Evolutionary conservation across 2,329 filamentous ascomycete species (phyloP).

Genomic region (Macrophomina phaseolina): DNA sequence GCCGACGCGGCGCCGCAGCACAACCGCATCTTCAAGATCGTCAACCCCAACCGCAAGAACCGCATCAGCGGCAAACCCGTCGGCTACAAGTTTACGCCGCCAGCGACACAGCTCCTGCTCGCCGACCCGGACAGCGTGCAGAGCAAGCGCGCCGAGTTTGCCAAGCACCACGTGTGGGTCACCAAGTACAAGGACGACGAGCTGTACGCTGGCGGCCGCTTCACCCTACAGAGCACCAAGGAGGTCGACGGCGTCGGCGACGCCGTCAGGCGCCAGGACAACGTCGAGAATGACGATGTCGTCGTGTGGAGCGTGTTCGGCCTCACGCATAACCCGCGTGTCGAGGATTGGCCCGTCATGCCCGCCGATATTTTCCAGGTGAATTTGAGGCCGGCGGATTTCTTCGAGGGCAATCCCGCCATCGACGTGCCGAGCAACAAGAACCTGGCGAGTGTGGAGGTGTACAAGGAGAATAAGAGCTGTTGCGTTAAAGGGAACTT

Average conservation of each 20-base stretch:
- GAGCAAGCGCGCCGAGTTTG: constrained; percentile 54
- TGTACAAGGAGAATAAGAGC: constrained; percentile 19
- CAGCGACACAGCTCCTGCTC: constrained; percentile 57
- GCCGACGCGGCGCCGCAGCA: constrained; percentile 60
- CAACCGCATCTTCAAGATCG: constrained; percentile 62
- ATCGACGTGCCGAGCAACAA: constrained; percentile 56
- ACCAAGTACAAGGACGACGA: constrained; percentile 60
- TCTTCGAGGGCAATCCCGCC: constrained; percentile 60
- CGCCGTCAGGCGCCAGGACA: constrained; percentile 50
- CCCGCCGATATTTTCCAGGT: constrained; percentile 56
- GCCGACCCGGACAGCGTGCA: constrained; percentile 53
- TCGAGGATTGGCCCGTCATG: constrained; percentile 47
- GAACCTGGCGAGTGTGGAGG: constrained; percentile 24
- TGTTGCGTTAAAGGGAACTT: constrained; percentile 18
- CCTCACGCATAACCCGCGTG: constrained; percentile 58
- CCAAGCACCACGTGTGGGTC: constrained; percentile 60
- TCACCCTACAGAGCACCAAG: constrained; percentile 52
- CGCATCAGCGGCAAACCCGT: constrained; percentile 52
- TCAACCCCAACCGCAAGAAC: constrained; percentile 55
- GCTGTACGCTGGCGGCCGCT: constrained; percentile 56
- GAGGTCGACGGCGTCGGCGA: constrained; percentile 54
- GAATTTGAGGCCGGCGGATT: constrained; percentile 57
- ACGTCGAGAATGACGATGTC: constrained; percentile 52
- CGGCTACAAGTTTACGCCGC: constrained; percentile 56
- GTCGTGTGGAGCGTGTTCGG: constrained; percentile 59